Evolutionary conservation across 306 rosid species (phyloP), one percentile per base, ranked within the genome.

Genomic region (Rosa lucieae): DNA sequence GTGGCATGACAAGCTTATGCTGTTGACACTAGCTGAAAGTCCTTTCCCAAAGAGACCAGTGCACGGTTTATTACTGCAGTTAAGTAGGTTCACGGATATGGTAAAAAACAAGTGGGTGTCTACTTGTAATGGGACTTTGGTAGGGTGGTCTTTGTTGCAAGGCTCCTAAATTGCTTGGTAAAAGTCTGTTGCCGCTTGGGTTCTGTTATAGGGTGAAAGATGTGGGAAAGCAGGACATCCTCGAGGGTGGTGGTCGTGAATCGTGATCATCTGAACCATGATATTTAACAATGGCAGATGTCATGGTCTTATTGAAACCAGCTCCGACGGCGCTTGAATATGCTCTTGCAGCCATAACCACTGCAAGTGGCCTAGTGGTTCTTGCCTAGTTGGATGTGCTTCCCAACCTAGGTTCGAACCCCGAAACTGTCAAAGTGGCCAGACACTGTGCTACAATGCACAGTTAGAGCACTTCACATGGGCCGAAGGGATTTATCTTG

Each of bases 21-120:
- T 91, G 80, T 89, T 91, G 84, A 89, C 44, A 65, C 91, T 91
- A 0, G 93, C 86, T 0, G 90, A 69, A 37, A 89, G 53, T 0
- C 81, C 43, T 74, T 76, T 42, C 1, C 83, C 74, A 37, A 77
- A 37, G 0, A 85, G 86, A 10, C 88, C 91, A 2, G 17, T 0
- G 53, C 89, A 89, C 1, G 82, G 58, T 4, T 70, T 62, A 43
- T 51, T 18, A 52, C 77, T 65, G 0, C 95, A 88, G 8, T 89
- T 85, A 1, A 84, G 44, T 49, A 76, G 21, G 48, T 89, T 87
- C 26, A 91, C 23, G 0, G 96, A 91, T 5, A 75, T 17, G 5
- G 96, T 86, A 76, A 76, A 74, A 7, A 87, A 13, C 5, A 89
- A 48, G 4, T 39, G 69, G 2, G 81, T 86, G 55, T 42, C 59